Evolutionary conservation across 1,139 yeast genomes (phyloP).

Genomic region (Geotrichum citri-aurantii): DNA sequence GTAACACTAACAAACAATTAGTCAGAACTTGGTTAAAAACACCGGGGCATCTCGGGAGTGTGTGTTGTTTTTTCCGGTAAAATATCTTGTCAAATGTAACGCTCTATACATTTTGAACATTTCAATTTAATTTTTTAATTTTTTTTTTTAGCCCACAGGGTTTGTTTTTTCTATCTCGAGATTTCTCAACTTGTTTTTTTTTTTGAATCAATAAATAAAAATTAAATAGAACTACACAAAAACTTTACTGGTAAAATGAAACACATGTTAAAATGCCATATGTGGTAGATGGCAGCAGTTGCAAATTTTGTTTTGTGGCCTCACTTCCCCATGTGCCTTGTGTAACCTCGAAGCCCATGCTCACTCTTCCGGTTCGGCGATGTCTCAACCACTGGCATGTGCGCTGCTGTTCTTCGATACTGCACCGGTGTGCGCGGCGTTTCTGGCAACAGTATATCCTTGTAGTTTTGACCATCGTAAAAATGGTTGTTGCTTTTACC

Average conservation of each 20-base stretch:
- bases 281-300: no score
- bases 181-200: no score
- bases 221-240: no score
- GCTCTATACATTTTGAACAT: neutral
- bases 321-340: neutral
- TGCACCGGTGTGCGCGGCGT: neutral
- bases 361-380: slow-evolving; percentile 10
- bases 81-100: neutral
- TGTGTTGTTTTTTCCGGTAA: neutral
- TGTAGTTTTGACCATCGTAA: neutral
- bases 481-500: neutral
- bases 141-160: no score
- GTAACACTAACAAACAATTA: neutral
- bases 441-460: neutral
- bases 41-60: neutral
- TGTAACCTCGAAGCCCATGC: slow-evolving; percentile 1
- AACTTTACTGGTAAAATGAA: no score
- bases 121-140: neutral
- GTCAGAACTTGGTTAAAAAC: neutral
- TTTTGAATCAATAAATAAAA: no score
- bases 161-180: no score
- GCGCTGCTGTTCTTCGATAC: neutral
- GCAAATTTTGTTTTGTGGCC: no score
- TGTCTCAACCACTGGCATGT: neutral
- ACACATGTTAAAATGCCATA: no score